These are phyloP conservation scores for Solanum lignicaule DNA, from an alignment of 257 asterid genomes.

Conservation along the genomic window DNA sequence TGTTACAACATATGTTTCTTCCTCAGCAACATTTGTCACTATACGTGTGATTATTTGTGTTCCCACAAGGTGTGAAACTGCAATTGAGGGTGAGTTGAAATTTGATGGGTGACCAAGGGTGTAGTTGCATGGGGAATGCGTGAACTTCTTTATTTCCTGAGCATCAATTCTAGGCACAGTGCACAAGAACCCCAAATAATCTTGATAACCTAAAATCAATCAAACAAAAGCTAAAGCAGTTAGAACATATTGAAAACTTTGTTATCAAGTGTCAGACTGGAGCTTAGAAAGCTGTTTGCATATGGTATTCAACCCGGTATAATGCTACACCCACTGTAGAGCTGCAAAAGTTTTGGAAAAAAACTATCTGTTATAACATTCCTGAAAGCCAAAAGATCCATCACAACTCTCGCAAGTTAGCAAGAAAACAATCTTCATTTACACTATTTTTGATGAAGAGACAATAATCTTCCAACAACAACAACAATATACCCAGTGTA, in stretches of 20 bases:
- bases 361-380: neutral
- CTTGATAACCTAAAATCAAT: conserved; percentile 52
- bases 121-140: conserved; percentile 79
- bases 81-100: conserved; percentile 74
- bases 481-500: neutral
- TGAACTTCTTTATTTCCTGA: conserved; percentile 57
- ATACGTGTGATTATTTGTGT: conserved; percentile 70
- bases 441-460: neutral
- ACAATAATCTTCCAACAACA: neutral
- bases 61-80: conserved; percentile 87
- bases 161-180: conserved; percentile 72
- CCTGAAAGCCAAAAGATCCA: neutral
- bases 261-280: neutral
- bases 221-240: conserved; percentile 1
- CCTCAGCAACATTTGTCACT: conserved; percentile 72
- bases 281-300: neutral
- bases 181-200: conserved; percentile 93
- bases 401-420: neutral
- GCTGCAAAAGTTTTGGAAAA: neutral
- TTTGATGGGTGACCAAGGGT: conserved; percentile 82
- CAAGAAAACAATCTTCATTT: neutral
- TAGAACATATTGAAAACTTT: neutral
- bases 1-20: conserved; percentile 80
- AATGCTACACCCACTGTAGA: neutral
- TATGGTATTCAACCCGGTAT: neutral